These are phyloP conservation scores for Cystoderma amianthinum DNA, from an alignment of 768 basidiomycete species.

Conservation along the genomic window DNA sequence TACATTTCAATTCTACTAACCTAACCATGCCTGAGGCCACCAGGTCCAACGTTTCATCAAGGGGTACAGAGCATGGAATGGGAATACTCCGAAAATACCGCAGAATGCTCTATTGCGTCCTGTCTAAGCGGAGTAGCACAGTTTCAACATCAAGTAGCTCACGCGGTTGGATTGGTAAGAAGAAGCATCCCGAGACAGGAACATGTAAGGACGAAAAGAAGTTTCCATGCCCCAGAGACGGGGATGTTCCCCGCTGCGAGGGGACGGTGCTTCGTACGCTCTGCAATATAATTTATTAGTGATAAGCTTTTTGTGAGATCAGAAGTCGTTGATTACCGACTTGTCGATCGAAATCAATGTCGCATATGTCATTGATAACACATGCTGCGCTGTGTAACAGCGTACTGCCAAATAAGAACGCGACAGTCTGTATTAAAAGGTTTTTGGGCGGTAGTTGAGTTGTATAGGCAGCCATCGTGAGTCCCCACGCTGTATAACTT, in stretches of 20 bases:
- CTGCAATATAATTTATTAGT: constrained; percentile 15
- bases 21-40: constrained; percentile 37
- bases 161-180: neutral
- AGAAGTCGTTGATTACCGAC: constrained; percentile 25
- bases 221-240: constrained; percentile 11
- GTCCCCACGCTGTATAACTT: constrained; percentile 31
- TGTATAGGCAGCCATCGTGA: constrained; percentile 42
- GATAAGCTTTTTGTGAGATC: neutral
- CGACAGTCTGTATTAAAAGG: constrained; percentile 23
- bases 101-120: neutral
- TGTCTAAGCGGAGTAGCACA: neutral
- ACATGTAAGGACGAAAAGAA: constrained; percentile 11
- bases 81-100: constrained; percentile 11
- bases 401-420: constrained; percentile 24
- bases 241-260: constrained; percentile 43
- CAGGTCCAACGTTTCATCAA: constrained; percentile 32
- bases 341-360: constrained; percentile 31
- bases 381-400: constrained; percentile 38
- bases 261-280: constrained; percentile 40
- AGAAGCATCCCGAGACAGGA: constrained; percentile 25
- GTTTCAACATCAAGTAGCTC: neutral
- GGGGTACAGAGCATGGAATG: constrained; percentile 22
- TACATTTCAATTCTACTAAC: constrained; percentile 7
- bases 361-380: constrained; percentile 37
- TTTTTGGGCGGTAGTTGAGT: constrained; percentile 18